phyloP scores from a whole-genome alignment of 2,329 filamentous ascomycete genomes.

The Pseudopyricularia cyperi region DNA sequence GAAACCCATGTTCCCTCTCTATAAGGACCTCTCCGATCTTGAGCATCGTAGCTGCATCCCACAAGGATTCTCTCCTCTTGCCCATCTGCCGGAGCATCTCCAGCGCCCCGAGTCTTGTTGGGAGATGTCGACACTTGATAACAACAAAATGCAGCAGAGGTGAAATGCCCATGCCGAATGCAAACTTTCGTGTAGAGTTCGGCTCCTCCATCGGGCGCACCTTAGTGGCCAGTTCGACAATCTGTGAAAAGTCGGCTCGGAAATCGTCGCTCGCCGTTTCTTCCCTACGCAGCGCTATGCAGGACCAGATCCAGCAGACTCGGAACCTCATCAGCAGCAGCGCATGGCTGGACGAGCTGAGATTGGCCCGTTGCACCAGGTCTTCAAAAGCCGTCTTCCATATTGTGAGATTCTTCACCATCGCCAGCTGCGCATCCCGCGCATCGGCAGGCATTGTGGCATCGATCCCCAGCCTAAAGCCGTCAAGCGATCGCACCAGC shows the following conservation, averaged over 20 bases:
- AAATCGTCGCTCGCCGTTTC: slow-evolving; percentile 23
- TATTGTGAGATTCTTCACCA: not conserved
- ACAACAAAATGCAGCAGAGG: slow-evolving; percentile 27
- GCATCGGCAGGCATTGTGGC: not conserved
- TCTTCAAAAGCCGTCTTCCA: not conserved
- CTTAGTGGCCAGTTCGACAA: slow-evolving; percentile 19
- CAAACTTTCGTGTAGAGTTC: slow-evolving; percentile 14
- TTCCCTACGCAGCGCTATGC: not conserved
- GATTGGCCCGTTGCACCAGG: not conserved
- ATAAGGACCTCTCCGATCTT: not conserved
- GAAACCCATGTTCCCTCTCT: not conserved
- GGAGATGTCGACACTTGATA: slow-evolving; percentile 26
- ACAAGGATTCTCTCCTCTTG: not conserved
- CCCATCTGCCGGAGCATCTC: slow-evolving; percentile 15
- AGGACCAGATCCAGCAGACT: not conserved
- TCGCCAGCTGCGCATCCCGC: not conserved
- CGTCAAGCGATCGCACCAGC: slow-evolving; percentile 1
- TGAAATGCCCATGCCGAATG: slow-evolving; percentile 28
- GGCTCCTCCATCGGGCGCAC: slow-evolving; percentile 6
- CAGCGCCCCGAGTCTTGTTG: slow-evolving; percentile 23
- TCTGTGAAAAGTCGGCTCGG: slow-evolving; percentile 17
- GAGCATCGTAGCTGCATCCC: not conserved
- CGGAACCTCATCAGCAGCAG: not conserved
- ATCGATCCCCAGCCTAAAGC: not conserved
- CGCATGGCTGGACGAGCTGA: not conserved